Evolutionary conservation across 306 rosid species (phyloP).

Genomic region (Gillenia trifoliata): DNA sequence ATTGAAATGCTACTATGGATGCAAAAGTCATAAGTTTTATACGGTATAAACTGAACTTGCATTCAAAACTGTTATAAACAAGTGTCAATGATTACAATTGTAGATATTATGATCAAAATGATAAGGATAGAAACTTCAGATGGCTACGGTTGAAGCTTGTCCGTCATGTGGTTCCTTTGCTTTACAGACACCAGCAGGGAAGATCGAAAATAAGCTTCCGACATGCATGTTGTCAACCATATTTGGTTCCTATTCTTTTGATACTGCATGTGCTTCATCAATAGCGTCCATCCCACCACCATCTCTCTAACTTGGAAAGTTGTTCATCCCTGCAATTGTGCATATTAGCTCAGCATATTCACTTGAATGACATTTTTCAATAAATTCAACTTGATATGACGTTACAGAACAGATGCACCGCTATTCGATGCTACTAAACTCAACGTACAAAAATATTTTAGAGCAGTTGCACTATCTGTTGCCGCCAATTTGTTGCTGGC

Average conservation of each 20-base stretch:
- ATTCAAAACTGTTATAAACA: too few species aligned
- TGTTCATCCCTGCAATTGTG: not conserved
- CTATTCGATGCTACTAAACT: too few species aligned
- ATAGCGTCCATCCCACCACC: conserved; percentile 1
- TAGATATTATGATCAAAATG: not conserved
- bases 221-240: not conserved
- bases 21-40: too few species aligned
- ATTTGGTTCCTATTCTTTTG: not conserved
- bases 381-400: too few species aligned
- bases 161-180: not conserved
- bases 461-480: not conserved
- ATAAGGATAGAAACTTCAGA: not conserved
- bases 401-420: too few species aligned
- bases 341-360: not conserved
- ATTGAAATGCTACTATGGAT: too few species aligned
- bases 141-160: not conserved
- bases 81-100: too few species aligned
- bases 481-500: too few species aligned
- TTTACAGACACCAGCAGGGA: not conserved
- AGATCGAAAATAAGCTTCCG: not conserved
- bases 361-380: not conserved
- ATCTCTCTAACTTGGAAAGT: not conserved
- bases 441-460: too few species aligned
- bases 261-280: not conserved
- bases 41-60: too few species aligned